Conservation (phyloP, 2,329 filamentous ascomycete species). For the Bretziella fagacearum region DNA sequence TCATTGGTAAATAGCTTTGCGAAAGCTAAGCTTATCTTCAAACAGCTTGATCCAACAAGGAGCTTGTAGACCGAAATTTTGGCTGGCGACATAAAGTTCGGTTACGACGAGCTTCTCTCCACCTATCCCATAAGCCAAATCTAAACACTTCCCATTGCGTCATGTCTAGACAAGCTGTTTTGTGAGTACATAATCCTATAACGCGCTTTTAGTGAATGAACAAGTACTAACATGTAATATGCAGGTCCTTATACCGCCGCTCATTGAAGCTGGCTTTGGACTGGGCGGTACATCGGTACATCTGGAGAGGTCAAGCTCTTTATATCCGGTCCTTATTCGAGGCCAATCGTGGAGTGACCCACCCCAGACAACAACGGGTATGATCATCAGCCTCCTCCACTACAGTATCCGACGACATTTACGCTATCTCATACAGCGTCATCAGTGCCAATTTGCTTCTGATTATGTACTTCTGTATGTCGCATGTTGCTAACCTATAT, state of each 20-base stretch:
- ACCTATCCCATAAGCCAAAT: no score
- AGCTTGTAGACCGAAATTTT: no score
- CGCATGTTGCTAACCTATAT: not conserved
- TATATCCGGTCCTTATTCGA: constrained; percentile 95
- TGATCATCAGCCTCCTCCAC: not conserved
- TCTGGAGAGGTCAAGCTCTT: constrained; percentile 90
- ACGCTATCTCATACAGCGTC: not conserved
- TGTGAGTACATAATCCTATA: constrained; percentile 26
- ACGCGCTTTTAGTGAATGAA: not conserved
- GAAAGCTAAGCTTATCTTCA: no score
- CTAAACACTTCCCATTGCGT: not conserved
- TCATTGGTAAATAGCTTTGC: no score
- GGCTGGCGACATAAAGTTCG: no score
- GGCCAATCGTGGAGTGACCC: constrained; percentile 69
- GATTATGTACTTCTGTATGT: no score
- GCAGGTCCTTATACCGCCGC: constrained; percentile 68
- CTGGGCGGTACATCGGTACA: constrained; percentile 81
- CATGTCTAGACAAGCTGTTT: constrained; percentile 31
- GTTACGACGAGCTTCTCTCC: no score
- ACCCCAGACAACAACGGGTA: constrained; percentile 77
- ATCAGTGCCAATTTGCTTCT: not conserved
- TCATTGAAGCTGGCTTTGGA: constrained; percentile 85
- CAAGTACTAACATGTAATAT: not conserved
- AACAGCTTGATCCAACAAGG: no score
- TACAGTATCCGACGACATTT: not conserved